Conservation (phyloP, 352 stramenopile genomes). For the Phytophthora parvispora region DNA sequence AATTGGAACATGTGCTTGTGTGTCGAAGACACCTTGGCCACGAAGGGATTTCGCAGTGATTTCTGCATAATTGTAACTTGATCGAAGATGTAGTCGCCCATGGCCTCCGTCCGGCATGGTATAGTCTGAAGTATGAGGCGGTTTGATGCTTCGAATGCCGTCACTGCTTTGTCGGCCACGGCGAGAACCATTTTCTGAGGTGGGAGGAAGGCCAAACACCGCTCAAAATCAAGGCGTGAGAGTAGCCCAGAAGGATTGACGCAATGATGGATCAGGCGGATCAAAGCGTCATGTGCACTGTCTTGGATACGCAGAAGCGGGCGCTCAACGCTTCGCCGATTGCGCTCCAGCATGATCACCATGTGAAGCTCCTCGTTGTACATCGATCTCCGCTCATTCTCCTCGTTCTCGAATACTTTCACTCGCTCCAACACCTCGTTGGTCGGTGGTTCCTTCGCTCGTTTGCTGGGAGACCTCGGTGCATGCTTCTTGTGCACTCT, state of each 20-base stretch:
- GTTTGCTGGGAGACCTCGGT: slow-evolving; percentile 5
- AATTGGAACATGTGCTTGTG: slow-evolving; percentile 71
- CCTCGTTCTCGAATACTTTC: slow-evolving; percentile 55
- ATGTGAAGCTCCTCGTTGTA: slow-evolving; percentile 55
- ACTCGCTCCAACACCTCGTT: slow-evolving; percentile 25
- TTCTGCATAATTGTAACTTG: slow-evolving; percentile 51
- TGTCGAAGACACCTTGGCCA: slow-evolving; percentile 34
- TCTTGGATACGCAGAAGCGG: slow-evolving; percentile 62
- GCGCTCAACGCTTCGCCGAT: slow-evolving; percentile 47
- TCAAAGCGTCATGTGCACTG: slow-evolving; percentile 52
- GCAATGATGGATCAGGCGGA: slow-evolving; percentile 62
- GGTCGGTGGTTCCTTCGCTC: not conserved
- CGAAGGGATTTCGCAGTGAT: slow-evolving; percentile 48
- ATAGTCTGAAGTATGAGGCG: slow-evolving; percentile 57
- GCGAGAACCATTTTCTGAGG: slow-evolving; percentile 52
- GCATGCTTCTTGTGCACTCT: slow-evolving; percentile 26
- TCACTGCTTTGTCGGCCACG: slow-evolving; percentile 13
- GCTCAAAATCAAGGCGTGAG: slow-evolving; percentile 55
- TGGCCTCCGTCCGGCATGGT: slow-evolving; percentile 51
- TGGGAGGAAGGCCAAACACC: slow-evolving; percentile 46
- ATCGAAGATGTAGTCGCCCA: slow-evolving; percentile 43
- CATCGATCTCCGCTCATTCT: slow-evolving; percentile 56
- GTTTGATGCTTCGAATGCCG: not conserved
- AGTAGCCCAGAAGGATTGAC: slow-evolving; percentile 60
- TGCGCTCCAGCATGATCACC: slow-evolving; percentile 59